Conservation (phyloP, 1,139 yeast genomes). For the Tardiomyces blankii region DNA sequence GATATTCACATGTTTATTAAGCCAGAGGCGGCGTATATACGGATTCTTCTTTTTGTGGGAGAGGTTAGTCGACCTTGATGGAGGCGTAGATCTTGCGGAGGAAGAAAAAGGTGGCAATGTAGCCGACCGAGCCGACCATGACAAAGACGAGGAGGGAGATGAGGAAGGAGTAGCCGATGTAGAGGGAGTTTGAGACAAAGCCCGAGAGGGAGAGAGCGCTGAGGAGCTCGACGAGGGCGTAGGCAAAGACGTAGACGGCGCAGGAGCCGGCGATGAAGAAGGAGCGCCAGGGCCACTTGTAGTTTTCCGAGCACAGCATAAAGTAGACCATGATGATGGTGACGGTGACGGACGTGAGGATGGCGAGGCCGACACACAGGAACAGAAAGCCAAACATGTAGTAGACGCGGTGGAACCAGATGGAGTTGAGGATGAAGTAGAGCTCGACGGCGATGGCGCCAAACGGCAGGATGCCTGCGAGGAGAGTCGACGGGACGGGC, state of each 20-base stretch:
- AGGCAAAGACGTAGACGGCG: slow-evolving; percentile 71
- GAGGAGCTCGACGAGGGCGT: slow-evolving; percentile 48
- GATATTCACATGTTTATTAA: too few species aligned
- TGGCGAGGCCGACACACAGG: slow-evolving; percentile 74
- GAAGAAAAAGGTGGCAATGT: slow-evolving; percentile 61
- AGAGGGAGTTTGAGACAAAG: slow-evolving; percentile 63
- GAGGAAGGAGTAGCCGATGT: slow-evolving; percentile 74
- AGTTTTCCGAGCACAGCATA: slow-evolving; percentile 81
- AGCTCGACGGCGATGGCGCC: slow-evolving; percentile 92
- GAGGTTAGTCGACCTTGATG: slow-evolving; percentile 62
- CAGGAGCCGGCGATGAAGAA: slow-evolving; percentile 86
- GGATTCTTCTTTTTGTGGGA: too few species aligned
- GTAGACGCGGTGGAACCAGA: slow-evolving; percentile 90
- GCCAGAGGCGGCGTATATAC: background rate
- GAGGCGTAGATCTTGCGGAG: slow-evolving; percentile 72
- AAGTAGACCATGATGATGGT: slow-evolving; percentile 75
- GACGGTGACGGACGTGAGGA: slow-evolving; percentile 70
- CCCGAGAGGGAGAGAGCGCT: slow-evolving; percentile 58
- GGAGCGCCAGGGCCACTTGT: slow-evolving; percentile 97
- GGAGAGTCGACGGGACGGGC: slow-evolving; percentile 52
- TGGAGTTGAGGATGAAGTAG: slow-evolving; percentile 74
- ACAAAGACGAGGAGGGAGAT: slow-evolving; percentile 65
- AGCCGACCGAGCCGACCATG: slow-evolving; percentile 84
- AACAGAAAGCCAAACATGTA: slow-evolving; percentile 97
- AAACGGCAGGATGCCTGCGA: slow-evolving; percentile 90